phyloP scores from a whole-genome alignment of 495 filamentous ascomycete species.

The Aspergillus taichungensis region DNA sequence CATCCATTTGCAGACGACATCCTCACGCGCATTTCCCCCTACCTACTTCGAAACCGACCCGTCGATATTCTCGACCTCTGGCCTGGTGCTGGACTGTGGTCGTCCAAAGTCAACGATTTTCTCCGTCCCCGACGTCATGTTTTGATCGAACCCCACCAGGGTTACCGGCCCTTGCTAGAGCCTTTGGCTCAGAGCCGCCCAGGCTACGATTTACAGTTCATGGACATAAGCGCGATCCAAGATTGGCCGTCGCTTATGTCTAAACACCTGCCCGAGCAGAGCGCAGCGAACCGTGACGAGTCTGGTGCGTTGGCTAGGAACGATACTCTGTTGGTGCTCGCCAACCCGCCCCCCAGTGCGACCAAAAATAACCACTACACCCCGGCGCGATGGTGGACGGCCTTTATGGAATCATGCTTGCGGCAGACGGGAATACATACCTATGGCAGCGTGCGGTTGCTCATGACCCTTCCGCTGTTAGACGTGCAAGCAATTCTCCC shows the following conservation, averaged over 20 bases:
- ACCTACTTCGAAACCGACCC: constrained; percentile 52
- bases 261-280: constrained; percentile 32
- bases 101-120: constrained; percentile 60
- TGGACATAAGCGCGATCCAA: constrained; percentile 40
- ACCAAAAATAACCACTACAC: constrained; percentile 32
- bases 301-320: constrained; percentile 38
- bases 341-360: constrained; percentile 36
- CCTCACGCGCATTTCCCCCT: constrained; percentile 45
- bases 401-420: constrained; percentile 23
- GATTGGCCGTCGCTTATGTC: constrained; percentile 37
- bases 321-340: constrained; percentile 57
- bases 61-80: constrained; percentile 80
- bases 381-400: constrained; percentile 25
- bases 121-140: constrained; percentile 73
- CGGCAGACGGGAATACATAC: constrained; percentile 18
- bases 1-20: constrained; percentile 35
- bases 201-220: constrained; percentile 41
- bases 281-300: constrained; percentile 10
- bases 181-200: constrained; percentile 51
- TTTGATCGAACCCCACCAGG: constrained; percentile 57
- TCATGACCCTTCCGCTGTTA: constrained; percentile 48
- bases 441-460: constrained; percentile 57
- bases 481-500: constrained; percentile 47
- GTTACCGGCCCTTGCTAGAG: constrained; percentile 50
- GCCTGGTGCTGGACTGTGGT: constrained; percentile 69